A percentile compares a stretch with the other conserved stretches of the same genome.
Evolutionary conservation across 148 eudicot genomes (phyloP).

Genomic region (Oxyria digyna): DNA sequence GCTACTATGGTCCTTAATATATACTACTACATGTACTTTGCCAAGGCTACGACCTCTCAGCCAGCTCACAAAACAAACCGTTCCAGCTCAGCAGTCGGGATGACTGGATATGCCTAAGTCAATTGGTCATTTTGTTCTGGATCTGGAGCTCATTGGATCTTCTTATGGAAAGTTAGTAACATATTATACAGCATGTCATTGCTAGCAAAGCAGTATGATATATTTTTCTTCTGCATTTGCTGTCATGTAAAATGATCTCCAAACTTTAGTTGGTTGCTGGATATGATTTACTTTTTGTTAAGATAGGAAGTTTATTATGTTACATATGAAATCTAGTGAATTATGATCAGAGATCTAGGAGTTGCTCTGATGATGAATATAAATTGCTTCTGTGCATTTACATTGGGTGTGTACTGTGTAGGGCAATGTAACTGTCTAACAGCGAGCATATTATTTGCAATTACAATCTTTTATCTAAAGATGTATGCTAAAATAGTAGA

Average conservation of each 20-base stretch:
- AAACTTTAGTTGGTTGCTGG: neutral
- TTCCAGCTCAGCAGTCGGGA: constrained; percentile 50
- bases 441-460: neutral
- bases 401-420: neutral
- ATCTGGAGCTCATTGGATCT: neutral
- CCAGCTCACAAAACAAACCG: constrained; percentile 42
- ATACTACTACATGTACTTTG: constrained; percentile 81
- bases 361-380: neutral
- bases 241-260: neutral
- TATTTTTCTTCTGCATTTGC: neutral
- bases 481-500: too few relatives aligned
- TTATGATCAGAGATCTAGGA: neutral
- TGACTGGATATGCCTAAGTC: constrained; percentile 51
- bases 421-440: neutral
- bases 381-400: neutral
- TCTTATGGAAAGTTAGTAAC: neutral
- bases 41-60: constrained; percentile 59
- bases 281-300: neutral
- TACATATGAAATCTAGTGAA: neutral
- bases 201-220: constrained; percentile 6
- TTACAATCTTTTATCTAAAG: neutral
- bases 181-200: neutral
- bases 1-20: constrained; percentile 73
- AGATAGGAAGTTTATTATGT: neutral
- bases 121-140: neutral